Conservation (phyloP, 2,329 filamentous ascomycete genomes). For the Venturia pyrina region DNA sequence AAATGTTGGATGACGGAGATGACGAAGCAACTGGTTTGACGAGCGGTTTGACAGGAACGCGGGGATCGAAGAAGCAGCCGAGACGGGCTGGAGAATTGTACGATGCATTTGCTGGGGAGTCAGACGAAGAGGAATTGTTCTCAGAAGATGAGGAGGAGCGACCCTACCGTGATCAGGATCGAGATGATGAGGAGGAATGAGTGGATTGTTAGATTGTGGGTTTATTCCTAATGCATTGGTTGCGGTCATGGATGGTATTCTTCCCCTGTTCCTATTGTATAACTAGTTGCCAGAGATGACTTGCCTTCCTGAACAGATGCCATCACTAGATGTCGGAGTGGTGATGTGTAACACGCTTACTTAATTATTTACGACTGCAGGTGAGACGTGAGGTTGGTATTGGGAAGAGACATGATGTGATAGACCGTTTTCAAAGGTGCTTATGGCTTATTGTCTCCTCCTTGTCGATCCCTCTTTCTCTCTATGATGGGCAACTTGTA, state of each 20-base stretch:
- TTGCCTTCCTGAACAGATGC: too few species aligned
- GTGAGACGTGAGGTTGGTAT: too few species aligned
- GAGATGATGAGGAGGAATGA: conserved; percentile 2
- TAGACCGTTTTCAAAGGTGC: too few species aligned
- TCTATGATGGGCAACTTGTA: too few species aligned
- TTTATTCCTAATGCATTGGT: background rate
- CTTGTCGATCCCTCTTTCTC: too few species aligned
- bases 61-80: conserved; percentile 36
- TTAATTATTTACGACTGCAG: too few species aligned
- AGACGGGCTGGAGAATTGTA: conserved; percentile 80
- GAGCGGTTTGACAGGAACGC: conserved; percentile 32
- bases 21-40: conserved; percentile 39
- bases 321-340: too few species aligned
- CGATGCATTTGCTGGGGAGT: conserved; percentile 92
- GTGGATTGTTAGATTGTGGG: background rate
- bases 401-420: too few species aligned
- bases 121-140: conserved; percentile 57
- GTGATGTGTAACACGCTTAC: too few species aligned
- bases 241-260: background rate
- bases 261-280: too few species aligned
- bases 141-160: conserved; percentile 12
- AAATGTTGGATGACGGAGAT: conserved; percentile 79
- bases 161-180: background rate
- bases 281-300: too few species aligned
- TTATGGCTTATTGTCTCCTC: too few species aligned